Evolutionary conservation across 345 rosid species (phyloP).

Genomic region (Noccaea caerulescens): DNA sequence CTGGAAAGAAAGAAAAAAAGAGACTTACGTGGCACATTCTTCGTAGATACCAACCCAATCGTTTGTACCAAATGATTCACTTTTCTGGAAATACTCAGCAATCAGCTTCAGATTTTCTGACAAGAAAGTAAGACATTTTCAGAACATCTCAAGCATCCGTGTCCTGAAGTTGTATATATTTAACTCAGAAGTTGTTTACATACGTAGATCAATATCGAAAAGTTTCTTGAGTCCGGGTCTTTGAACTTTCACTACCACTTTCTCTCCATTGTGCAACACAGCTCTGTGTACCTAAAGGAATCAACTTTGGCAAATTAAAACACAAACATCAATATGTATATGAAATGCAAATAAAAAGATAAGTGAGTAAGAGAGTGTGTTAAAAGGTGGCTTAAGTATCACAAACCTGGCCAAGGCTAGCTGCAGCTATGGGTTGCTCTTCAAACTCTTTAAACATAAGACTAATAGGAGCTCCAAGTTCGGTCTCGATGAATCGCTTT

Average conservation of each 20-base stretch:
- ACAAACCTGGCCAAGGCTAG: constrained; percentile 99
- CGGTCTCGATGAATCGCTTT: constrained; percentile 65
- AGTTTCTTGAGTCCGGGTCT: constrained; percentile 95
- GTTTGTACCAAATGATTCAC: constrained; percentile 76
- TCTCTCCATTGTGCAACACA: constrained; percentile 86
- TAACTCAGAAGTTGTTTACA: constrained; percentile 42
- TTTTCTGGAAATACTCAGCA: constrained; percentile 88
- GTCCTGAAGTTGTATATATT: not conserved
- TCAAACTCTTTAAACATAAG: constrained; percentile 78
- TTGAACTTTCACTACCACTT: constrained; percentile 89
- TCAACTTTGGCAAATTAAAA: constrained; percentile 41
- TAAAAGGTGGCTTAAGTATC: constrained; percentile 34
- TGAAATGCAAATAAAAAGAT: not conserved
- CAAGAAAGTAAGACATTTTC: constrained; percentile 20
- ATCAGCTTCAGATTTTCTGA: constrained; percentile 85
- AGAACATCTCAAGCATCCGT: constrained; percentile 8
- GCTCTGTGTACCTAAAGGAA: constrained; percentile 83
- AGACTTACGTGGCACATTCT: constrained; percentile 83
- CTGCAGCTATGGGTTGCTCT: constrained; percentile 96
- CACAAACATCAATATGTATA: constrained; percentile 40
- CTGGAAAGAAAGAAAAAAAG: not conserved
- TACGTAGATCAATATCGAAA: constrained; percentile 89
- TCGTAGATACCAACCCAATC: constrained; percentile 95
- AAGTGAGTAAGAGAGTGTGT: not conserved
- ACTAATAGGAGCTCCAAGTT: constrained; percentile 78